Conservation (phyloP, 2,329 filamentous ascomycete genomes). For the Metarhizium anisopliae region DNA sequence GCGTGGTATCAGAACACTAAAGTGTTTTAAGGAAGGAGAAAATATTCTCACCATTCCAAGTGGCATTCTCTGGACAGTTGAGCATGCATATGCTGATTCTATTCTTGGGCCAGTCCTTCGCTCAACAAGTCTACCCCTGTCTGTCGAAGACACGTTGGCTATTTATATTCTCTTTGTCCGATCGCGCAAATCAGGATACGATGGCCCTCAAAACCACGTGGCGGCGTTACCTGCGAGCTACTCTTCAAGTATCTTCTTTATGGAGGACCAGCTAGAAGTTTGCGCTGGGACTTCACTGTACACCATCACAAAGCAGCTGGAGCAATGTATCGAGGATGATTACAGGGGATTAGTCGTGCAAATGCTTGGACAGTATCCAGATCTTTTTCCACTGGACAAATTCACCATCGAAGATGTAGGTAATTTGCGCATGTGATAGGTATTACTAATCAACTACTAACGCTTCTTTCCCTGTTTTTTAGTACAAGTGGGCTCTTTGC, state of each 20-base stretch:
- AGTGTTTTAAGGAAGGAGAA: conserved; percentile 22
- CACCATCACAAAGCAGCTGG: conserved; percentile 22
- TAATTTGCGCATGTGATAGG: conserved; percentile 8
- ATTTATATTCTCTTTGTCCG: conserved; percentile 24
- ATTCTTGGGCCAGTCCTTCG: conserved; percentile 22
- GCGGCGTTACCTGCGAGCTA: conserved; percentile 21
- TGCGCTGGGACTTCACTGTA: conserved; percentile 23
- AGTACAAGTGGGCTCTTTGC: conserved; percentile 28
- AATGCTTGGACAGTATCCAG: conserved; percentile 19
- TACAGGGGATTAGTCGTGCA: conserved; percentile 18
- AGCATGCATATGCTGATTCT: conserved; percentile 22
- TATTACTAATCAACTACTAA: conserved; percentile 3
- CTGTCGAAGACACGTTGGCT: conserved; percentile 23
- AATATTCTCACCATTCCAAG: conserved; percentile 23
- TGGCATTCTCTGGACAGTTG: conserved; percentile 21
- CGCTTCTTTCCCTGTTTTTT: conserved; percentile 7
- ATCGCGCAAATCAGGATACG: conserved; percentile 23
- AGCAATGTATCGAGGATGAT: conserved; percentile 20
- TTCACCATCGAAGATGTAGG: conserved; percentile 25
- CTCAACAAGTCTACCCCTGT: conserved; percentile 20
- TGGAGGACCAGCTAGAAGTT: conserved; percentile 22
- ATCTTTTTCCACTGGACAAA: conserved; percentile 23
- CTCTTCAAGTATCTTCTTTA: conserved; percentile 25
- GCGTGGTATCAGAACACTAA: conserved; percentile 20
- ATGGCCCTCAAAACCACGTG: conserved; percentile 18